Evolutionary conservation across 1,284 basidiomycete genomes (phyloP).

Genomic region (Trichosporon ovoides): DNA sequence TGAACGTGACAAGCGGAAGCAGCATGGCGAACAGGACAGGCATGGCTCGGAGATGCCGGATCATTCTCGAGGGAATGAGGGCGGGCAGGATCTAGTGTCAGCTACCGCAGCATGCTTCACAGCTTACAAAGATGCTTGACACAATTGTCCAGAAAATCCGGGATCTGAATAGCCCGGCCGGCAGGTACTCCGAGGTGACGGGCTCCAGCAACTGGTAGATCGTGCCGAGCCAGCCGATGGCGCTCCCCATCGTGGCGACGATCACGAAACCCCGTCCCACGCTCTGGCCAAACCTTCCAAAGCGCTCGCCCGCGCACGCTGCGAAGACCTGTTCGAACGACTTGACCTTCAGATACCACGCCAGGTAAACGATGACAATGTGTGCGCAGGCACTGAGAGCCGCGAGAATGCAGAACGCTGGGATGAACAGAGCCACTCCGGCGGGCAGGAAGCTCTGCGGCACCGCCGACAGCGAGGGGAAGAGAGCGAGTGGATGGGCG

Average conservation of each 20-base stretch:
- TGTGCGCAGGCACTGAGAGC: slow-evolving; percentile 44
- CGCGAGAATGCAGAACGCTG: slow-evolving; percentile 39
- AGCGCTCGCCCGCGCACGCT: slow-evolving; percentile 31
- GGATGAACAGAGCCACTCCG: slow-evolving; percentile 47
- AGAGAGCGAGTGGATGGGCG: slow-evolving; percentile 44
- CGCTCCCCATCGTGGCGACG: slow-evolving; percentile 32
- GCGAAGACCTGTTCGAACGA: slow-evolving; percentile 48
- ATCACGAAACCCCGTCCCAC: slow-evolving; percentile 38
- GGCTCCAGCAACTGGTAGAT: slow-evolving; percentile 38
- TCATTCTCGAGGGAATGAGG: slow-evolving; percentile 36
- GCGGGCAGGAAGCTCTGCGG: slow-evolving; percentile 47
- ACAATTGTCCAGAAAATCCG: slow-evolving; percentile 40
- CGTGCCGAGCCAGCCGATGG: slow-evolving; percentile 40
- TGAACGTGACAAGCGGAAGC: slow-evolving; percentile 43
- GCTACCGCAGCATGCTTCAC: neutral
- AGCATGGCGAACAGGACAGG: slow-evolving; percentile 35
- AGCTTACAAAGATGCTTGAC: slow-evolving; percentile 27
- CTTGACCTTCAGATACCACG: slow-evolving; percentile 48
- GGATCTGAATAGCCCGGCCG: slow-evolving; percentile 27
- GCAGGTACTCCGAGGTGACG: slow-evolving; percentile 31
- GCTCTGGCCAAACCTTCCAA: slow-evolving; percentile 35
- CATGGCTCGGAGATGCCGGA: slow-evolving; percentile 24
- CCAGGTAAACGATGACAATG: slow-evolving; percentile 48
- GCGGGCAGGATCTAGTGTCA: slow-evolving; percentile 37
- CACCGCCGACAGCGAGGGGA: slow-evolving; percentile 41